Conservation (phyloP, 176 grass and related monocot species). For the Microstegium vimineum region DNA sequence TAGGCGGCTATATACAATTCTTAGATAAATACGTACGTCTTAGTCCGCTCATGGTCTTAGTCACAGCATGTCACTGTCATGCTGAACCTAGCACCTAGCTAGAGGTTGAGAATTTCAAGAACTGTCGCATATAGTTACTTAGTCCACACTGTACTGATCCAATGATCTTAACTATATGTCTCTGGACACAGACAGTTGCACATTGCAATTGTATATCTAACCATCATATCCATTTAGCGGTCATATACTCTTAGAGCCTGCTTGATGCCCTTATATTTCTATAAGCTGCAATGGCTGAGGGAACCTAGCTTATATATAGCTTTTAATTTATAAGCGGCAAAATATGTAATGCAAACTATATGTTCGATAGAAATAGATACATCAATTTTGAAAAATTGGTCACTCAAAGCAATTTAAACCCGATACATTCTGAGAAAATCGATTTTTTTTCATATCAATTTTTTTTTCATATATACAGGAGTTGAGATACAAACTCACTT, state of each 20-base stretch:
- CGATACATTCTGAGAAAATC: not conserved
- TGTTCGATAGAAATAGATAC: not conserved
- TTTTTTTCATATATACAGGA: too few species aligned
- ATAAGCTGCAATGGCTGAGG: not conserved
- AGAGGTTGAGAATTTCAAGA: conserved; percentile 6
- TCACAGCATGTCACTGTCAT: not conserved
- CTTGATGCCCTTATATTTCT: not conserved
- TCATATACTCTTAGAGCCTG: not conserved
- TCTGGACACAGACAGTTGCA: not conserved
- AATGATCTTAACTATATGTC: too few species aligned
- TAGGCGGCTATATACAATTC: conserved; percentile 24
- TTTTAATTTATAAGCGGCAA: not conserved
- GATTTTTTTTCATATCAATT: not conserved
- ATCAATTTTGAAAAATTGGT: not conserved
- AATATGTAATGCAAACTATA: not conserved
- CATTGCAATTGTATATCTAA: not conserved
- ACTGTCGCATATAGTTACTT: not conserved
- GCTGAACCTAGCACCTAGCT: not conserved
- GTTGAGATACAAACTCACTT: too few species aligned
- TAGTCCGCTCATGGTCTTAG: not conserved
- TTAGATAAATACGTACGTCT: not conserved
- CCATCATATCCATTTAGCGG: not conserved
- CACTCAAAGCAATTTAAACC: not conserved
- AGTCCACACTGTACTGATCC: too few species aligned
- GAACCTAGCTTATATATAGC: not conserved